These are phyloP conservation scores for Oxyria digyna DNA, from an alignment of 148 eudicot genomes.

Conservation along the genomic window DNA sequence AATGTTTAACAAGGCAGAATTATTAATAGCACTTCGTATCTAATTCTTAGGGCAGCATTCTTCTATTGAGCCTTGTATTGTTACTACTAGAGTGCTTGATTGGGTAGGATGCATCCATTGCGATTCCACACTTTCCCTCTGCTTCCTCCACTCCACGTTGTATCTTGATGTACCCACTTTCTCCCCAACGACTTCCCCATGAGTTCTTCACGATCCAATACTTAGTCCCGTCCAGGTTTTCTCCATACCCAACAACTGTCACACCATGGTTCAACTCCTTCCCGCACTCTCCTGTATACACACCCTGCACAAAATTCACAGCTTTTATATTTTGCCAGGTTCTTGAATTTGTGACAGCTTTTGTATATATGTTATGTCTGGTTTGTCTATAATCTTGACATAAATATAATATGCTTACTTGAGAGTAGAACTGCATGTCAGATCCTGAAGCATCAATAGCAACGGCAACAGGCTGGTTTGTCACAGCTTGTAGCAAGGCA, in stretches of 20 bases:
- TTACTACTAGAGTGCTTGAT: background rate
- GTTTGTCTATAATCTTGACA: too few relatives aligned
- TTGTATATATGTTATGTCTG: too few relatives aligned
- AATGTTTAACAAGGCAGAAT: background rate
- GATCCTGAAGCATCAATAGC: constrained; percentile 58
- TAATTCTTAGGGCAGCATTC: background rate
- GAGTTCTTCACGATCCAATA: constrained; percentile 9
- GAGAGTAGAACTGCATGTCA: constrained; percentile 55
- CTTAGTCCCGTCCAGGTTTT: background rate
- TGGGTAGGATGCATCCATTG: constrained; percentile 9
- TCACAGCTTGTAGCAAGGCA: constrained; percentile 60
- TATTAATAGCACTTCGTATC: background rate
- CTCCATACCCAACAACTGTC: background rate
- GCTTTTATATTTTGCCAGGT: too few relatives aligned
- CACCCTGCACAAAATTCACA: constrained; percentile 5
- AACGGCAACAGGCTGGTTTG: constrained; percentile 67
- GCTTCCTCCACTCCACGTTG: background rate
- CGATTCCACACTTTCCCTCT: constrained; percentile 3
- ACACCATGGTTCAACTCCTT: constrained; percentile 8
- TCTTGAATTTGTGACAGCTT: too few relatives aligned
- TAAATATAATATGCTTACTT: constrained; percentile 20
- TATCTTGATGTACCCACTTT: constrained; percentile 6
- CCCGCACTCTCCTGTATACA: constrained; percentile 2
- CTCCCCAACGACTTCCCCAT: background rate
- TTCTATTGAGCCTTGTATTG: background rate